These are phyloP conservation scores for Sherardia arvensis DNA, from an alignment of 257 asterid species.

Conservation along the genomic window DNA sequence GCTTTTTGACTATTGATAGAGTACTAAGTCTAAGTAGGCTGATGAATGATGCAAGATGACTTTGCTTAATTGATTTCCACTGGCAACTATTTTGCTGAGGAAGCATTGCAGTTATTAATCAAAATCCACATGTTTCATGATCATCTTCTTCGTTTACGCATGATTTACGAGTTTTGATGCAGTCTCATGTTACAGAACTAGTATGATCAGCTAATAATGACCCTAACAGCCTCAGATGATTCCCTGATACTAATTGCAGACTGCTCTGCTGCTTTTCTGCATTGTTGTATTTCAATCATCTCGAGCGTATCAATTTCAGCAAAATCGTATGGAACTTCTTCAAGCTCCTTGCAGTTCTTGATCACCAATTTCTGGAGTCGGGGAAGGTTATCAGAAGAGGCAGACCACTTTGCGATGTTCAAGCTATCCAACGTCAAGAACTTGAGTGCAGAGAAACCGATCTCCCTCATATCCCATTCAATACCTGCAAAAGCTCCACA, in stretches of 20 bases:
- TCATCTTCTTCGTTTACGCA: too few species aligned
- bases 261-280: neutral
- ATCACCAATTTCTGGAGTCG: neutral
- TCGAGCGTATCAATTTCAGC: neutral
- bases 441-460: neutral
- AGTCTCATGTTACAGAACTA: too few species aligned
- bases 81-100: neutral
- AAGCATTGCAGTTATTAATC: too few species aligned
- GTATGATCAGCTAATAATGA: neutral
- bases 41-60: neutral
- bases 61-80: neutral
- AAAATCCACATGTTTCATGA: too few species aligned
- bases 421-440: neutral
- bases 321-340: neutral
- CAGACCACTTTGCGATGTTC: too few species aligned
- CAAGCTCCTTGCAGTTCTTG: neutral
- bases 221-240: neutral
- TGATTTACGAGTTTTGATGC: too few species aligned
- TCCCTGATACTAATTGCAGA: neutral
- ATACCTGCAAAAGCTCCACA: neutral
- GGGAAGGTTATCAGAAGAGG: neutral
- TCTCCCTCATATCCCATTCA: neutral
- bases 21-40: neutral
- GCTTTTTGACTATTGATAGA: constrained; percentile 3
- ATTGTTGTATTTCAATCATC: constrained; percentile 1